These are phyloP conservation scores for Aureoboletus auriporus DNA, from an alignment of 768 basidiomycete genomes.

Conservation along the genomic window DNA sequence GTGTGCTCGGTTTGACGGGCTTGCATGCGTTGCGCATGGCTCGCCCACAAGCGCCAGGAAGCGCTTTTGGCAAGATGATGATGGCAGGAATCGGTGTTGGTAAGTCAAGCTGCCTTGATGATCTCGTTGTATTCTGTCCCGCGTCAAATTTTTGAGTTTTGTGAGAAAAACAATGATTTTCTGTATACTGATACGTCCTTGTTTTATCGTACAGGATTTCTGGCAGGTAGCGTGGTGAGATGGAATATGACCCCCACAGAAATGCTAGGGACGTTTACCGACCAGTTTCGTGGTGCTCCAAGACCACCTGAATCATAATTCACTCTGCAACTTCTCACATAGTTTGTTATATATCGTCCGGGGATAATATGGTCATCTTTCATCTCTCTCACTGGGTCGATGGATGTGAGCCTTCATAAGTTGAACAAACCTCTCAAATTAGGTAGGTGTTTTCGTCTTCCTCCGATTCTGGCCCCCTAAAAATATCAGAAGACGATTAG, in stretches of 20 bases:
- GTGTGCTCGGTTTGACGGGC: slow-evolving; percentile 58
- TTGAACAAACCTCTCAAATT: too few species aligned
- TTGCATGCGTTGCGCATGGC: slow-evolving; percentile 66
- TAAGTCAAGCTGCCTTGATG: slow-evolving; percentile 27
- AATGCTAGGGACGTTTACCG: slow-evolving; percentile 15
- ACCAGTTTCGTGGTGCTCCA: slow-evolving; percentile 8
- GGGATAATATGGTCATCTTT: too few species aligned
- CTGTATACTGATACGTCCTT: slow-evolving; percentile 8
- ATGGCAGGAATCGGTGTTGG: slow-evolving; percentile 62
- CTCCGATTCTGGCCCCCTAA: too few species aligned
- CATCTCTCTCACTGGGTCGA: too few species aligned
- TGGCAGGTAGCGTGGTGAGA: slow-evolving; percentile 27
- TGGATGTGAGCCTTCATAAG: too few species aligned
- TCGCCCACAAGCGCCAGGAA: slow-evolving; percentile 59
- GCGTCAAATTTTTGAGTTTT: neutral
- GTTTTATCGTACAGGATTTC: slow-evolving; percentile 16
- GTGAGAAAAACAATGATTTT: neutral
- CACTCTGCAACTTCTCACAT: neutral
- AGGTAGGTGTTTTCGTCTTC: too few species aligned
- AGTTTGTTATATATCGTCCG: neutral
- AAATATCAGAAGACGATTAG: too few species aligned
- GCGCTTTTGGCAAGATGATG: slow-evolving; percentile 54
- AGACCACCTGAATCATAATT: slow-evolving; percentile 3
- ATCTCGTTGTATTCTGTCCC: neutral
- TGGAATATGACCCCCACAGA: slow-evolving; percentile 28